These are phyloP conservation scores for Monosporascus sp. DNA, from an alignment of 2,329 filamentous ascomycete genomes.

Conservation along the genomic window DNA sequence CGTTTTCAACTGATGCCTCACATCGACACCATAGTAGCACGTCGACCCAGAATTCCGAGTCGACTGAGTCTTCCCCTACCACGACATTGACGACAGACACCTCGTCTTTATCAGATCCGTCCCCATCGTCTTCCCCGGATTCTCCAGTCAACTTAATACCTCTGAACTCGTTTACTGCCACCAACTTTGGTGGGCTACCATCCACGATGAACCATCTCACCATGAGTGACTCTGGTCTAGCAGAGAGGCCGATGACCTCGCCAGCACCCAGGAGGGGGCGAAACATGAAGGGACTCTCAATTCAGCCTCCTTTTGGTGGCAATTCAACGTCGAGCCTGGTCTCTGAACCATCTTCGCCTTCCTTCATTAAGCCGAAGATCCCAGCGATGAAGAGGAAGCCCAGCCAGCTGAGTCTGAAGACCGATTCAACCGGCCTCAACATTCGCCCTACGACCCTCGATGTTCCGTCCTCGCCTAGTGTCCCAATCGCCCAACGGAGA, in stretches of 20 bases:
- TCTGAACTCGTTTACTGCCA: conserved; percentile 61
- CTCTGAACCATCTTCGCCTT: conserved; percentile 66
- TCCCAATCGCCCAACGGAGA: conserved; percentile 56
- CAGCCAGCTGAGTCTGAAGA: conserved; percentile 73
- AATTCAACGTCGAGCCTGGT: conserved; percentile 44
- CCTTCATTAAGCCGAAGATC: conserved; percentile 75
- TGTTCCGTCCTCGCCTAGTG: conserved; percentile 49
- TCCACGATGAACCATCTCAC: conserved; percentile 42
- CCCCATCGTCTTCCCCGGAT: conserved; percentile 87
- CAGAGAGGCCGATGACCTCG: conserved; percentile 59
- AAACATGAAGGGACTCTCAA: conserved; percentile 79
- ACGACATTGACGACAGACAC: conserved; percentile 91
- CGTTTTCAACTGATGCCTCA: conserved; percentile 40
- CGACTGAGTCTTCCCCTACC: conserved; percentile 89
- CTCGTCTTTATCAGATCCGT: conserved; percentile 82
- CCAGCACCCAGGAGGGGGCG: conserved; percentile 67
- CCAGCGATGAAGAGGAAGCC: conserved; percentile 68
- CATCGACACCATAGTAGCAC: conserved; percentile 73
- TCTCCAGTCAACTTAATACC: conserved; percentile 74
- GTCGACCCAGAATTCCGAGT: conserved; percentile 75
- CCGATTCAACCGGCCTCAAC: conserved; percentile 54
- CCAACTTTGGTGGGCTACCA: conserved; percentile 46
- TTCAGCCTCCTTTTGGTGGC: conserved; percentile 56
- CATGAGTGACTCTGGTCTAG: conserved; percentile 34
- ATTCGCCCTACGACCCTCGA: conserved; percentile 44